Conservation (phyloP, 768 basidiomycete genomes). For the Pluteus cervinus region DNA sequence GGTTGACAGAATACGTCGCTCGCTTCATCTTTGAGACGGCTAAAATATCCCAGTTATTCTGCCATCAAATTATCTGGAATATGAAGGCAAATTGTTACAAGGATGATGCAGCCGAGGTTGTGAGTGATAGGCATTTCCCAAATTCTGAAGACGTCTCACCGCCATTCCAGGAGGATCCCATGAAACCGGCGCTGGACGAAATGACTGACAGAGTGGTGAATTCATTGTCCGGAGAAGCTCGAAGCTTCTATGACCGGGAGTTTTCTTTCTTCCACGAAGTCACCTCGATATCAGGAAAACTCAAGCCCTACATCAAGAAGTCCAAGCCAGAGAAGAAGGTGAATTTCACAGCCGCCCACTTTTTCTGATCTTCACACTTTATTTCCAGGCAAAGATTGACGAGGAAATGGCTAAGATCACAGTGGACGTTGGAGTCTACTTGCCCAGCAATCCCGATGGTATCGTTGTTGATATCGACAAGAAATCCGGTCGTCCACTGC, state of each 20-base stretch:
- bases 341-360: background rate
- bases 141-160: background rate
- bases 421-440: slow-evolving; percentile 92
- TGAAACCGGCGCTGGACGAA: slow-evolving; percentile 92
- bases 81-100: slow-evolving; percentile 99
- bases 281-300: slow-evolving; percentile 95
- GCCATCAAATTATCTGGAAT: slow-evolving; percentile 99
- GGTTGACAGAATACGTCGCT: slow-evolving; percentile 74
- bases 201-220: slow-evolving; percentile 78
- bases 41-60: slow-evolving; percentile 95
- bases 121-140: slow-evolving; percentile 24
- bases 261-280: slow-evolving; percentile 95
- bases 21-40: slow-evolving; percentile 96
- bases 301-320: slow-evolving; percentile 95
- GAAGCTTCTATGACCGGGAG: slow-evolving; percentile 88
- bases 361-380: slow-evolving; percentile 7
- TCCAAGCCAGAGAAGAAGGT: slow-evolving; percentile 97
- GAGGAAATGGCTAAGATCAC: slow-evolving; percentile 97
- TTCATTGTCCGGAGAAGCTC: slow-evolving; percentile 84
- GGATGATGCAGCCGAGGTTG: slow-evolving; percentile 83
- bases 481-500: slow-evolving; percentile 90
- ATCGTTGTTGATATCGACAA: slow-evolving; percentile 96
- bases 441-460: slow-evolving; percentile 97
- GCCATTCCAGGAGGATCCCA: slow-evolving; percentile 71
- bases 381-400: slow-evolving; percentile 86